Conservation (phyloP, 805 yeast genomes). For the Cyberlindnera nakhonratchasimensis region DNA sequence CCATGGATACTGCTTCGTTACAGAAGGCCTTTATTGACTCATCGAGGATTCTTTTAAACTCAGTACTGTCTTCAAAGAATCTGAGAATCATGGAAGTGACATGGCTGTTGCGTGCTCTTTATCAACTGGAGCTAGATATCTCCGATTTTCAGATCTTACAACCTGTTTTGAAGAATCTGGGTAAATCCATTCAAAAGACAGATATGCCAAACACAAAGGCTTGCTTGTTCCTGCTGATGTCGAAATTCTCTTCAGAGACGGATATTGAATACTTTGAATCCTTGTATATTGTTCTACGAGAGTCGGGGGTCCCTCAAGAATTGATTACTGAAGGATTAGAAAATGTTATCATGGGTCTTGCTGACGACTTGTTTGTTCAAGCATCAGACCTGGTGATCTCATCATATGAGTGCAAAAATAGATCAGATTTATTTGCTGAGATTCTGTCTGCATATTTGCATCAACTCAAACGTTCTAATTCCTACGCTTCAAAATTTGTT, state of each 20-base stretch:
- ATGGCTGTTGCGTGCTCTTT: constrained; percentile 35
- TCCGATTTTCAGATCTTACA: constrained; percentile 12
- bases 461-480: constrained; percentile 11
- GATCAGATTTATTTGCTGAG: constrained; percentile 19
- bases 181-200: constrained; percentile 11
- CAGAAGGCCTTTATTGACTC: constrained; percentile 11
- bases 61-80: not conserved
- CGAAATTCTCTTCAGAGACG: constrained; percentile 21
- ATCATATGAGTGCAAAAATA: constrained; percentile 21
- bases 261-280: constrained; percentile 31
- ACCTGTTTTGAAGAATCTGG: constrained; percentile 12
- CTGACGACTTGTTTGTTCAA: constrained; percentile 5
- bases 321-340: constrained; percentile 25
- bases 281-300: constrained; percentile 34
- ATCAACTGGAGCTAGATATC: constrained; percentile 15
- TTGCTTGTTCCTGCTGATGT: constrained; percentile 30
- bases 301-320: constrained; percentile 16
- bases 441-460: constrained; percentile 21
- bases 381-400: constrained; percentile 20
- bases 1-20: constrained; percentile 1
- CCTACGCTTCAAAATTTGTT: constrained; percentile 5
- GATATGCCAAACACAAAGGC: constrained; percentile 19
- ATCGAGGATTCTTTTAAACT: constrained; percentile 8
- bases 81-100: constrained; percentile 8
- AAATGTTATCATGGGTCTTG: constrained; percentile 9